These are phyloP conservation scores for Hypoxylon sp. DNA, from an alignment of 2,329 filamentous ascomycete genomes.

Conservation along the genomic window DNA sequence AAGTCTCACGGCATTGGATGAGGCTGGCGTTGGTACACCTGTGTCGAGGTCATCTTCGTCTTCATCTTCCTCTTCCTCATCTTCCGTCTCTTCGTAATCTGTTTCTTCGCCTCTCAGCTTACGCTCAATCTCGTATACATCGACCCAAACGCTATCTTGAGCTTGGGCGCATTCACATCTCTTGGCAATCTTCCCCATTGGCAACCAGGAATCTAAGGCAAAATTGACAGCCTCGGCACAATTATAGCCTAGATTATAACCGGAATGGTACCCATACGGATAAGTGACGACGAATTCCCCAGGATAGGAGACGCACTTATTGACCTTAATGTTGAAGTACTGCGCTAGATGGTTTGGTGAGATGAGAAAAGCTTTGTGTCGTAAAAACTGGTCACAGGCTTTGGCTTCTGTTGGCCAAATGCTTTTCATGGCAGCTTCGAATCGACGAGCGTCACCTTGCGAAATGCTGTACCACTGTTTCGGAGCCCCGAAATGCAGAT, in stretches of 20 bases:
- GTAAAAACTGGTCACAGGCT: conserved; percentile 93
- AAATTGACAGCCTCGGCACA: conserved; percentile 99
- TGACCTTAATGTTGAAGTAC: conserved; percentile 95
- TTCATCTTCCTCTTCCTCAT: conserved; percentile 77
- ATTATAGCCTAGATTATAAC: conserved; percentile 98
- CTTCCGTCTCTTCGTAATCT: conserved; percentile 84
- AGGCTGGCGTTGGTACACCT: conserved; percentile 81
- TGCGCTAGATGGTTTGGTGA: conserved; percentile 89
- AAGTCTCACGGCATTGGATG: conserved; percentile 78
- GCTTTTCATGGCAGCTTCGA: conserved; percentile 94
- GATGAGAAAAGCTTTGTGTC: conserved; percentile 97
- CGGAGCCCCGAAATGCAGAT: conserved; percentile 97
- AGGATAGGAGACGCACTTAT: conserved; percentile 94
- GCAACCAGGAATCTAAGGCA: conserved; percentile 93
- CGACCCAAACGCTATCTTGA: conserved; percentile 98
- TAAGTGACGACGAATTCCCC: conserved; percentile 99
- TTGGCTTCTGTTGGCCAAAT: conserved; percentile 97
- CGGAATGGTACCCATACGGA: conserved; percentile 98
- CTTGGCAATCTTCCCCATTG: conserved; percentile 95
- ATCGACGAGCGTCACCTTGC: conserved; percentile 91
- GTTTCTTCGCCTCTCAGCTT: conserved; percentile 92
- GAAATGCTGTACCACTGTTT: conserved; percentile 99
- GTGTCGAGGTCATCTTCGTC: conserved; percentile 69
- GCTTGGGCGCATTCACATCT: conserved; percentile 96
- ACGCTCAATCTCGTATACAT: conserved; percentile 95